Evolutionary conservation across 2,329 filamentous ascomycete species (phyloP).

Genomic region (Hysterium pulicare): DNA sequence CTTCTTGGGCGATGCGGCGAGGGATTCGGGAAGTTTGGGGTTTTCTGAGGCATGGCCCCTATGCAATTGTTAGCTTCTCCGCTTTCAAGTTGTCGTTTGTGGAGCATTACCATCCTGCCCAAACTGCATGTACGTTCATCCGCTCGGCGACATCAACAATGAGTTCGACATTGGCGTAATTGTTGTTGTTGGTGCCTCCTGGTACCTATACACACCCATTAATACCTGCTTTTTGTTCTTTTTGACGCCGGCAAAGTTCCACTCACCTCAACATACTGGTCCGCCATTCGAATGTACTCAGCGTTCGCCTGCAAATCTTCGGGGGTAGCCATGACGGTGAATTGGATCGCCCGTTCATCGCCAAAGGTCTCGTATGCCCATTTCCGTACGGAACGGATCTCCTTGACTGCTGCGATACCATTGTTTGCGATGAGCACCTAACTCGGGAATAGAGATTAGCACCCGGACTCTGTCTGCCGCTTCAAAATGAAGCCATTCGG

Average conservation of each 20-base stretch:
- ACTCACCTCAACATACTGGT: conserved; percentile 89
- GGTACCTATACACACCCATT: conserved; percentile 60
- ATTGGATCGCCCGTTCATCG: conserved; percentile 96
- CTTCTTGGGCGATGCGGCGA: conserved; percentile 95
- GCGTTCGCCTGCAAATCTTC: conserved; percentile 97
- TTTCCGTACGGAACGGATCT: conserved; percentile 98
- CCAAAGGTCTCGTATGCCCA: conserved; percentile 99
- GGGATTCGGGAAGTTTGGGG: conserved; percentile 91
- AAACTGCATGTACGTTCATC: conserved; percentile 97
- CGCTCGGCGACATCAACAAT: conserved; percentile 98
- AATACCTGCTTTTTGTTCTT: conserved; percentile 12
- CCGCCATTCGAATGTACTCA: conserved; percentile 99
- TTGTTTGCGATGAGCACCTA: conserved; percentile 99
- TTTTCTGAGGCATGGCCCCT: conserved; percentile 99
- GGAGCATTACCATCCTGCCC: conserved; percentile 84
- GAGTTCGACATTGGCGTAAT: conserved; percentile 98
- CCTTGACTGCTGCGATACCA: conserved; percentile 98
- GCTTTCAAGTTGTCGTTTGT: not conserved
- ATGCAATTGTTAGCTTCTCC: conserved; percentile 15
- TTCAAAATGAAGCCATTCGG: not conserved
- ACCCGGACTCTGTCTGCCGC: not conserved
- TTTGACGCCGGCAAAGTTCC: not conserved
- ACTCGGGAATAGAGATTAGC: not conserved
- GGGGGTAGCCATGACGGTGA: conserved; percentile 99
- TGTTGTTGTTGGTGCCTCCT: conserved; percentile 99